Percentiles rank a stretch among this genome's conserved stretches.
Conservation (phyloP, 2,329 filamentous ascomycete species). For the Geosmithia morbida region DNA sequence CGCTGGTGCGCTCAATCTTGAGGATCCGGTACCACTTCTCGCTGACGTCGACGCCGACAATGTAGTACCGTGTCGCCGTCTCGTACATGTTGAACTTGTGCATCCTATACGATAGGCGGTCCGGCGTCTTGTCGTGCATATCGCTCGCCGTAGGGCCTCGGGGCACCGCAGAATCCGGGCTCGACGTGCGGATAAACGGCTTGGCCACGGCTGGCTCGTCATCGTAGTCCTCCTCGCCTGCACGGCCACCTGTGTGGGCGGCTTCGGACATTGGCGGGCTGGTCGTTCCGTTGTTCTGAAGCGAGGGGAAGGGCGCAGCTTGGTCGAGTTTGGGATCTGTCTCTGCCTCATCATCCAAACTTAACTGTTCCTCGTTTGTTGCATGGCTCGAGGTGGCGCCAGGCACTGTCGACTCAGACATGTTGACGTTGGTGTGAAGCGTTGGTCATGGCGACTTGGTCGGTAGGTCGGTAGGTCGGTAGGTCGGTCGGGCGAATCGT, state of each 20-base stretch:
- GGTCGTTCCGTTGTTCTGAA: slow-evolving; percentile 19
- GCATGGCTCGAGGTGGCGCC: background rate
- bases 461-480: background rate
- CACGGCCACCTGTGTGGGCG: slow-evolving; percentile 7
- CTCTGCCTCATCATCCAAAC: background rate
- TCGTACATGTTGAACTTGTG: slow-evolving; percentile 98
- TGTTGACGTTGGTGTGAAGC: background rate
- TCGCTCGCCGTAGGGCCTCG: slow-evolving; percentile 3
- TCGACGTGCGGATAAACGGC: slow-evolving; percentile 41
- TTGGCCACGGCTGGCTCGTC: slow-evolving; percentile 43
- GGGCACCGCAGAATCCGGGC: slow-evolving; percentile 24
- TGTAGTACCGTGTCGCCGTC: slow-evolving; percentile 83
- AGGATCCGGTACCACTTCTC: slow-evolving; percentile 82
- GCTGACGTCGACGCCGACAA: slow-evolving; percentile 82
- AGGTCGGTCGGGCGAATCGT: too few relatives aligned
- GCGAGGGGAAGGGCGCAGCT: slow-evolving; percentile 15
- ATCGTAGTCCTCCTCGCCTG: slow-evolving; percentile 35
- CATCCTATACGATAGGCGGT: slow-evolving; percentile 49
- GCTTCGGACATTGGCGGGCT: slow-evolving; percentile 11
- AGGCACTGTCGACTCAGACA: background rate
- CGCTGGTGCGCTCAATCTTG: slow-evolving; percentile 84
- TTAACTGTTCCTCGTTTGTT: background rate
- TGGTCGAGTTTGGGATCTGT: background rate
- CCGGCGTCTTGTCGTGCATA: slow-evolving; percentile 14
- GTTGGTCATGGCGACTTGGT: background rate